These are phyloP conservation scores for Dendrothele bispora DNA, from an alignment of 768 basidiomycete species.

Conservation along the genomic window DNA sequence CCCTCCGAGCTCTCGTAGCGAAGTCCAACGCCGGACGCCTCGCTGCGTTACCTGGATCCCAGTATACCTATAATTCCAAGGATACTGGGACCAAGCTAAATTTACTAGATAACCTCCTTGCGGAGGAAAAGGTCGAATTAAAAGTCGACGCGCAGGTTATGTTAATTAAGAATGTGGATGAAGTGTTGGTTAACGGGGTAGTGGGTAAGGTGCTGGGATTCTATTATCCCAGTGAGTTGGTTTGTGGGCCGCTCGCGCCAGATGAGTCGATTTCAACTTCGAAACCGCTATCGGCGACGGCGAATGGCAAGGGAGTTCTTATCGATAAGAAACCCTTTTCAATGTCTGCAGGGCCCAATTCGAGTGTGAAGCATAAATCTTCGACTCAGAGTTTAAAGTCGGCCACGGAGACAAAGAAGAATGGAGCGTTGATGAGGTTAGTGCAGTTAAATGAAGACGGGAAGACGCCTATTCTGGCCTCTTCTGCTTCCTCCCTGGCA, in stretches of 20 bases:
- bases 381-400: neutral
- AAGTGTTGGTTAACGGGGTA: constrained; percentile 74
- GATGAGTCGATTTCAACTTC: neutral
- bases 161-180: constrained; percentile 79
- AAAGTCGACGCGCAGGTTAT: constrained; percentile 55
- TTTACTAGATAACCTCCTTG: constrained; percentile 62
- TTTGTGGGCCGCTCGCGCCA: neutral
- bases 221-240: constrained; percentile 16
- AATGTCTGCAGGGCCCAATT: neutral
- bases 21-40: constrained; percentile 59
- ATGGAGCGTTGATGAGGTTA: constrained; percentile 6
- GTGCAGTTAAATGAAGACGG: constrained; percentile 7
- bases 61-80: constrained; percentile 44
- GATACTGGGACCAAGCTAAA: constrained; percentile 53
- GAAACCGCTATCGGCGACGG: neutral
- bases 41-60: constrained; percentile 39
- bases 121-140: constrained; percentile 52
- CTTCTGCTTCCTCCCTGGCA: too few species aligned
- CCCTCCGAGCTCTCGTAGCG: constrained; percentile 70
- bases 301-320: neutral
- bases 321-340: neutral
- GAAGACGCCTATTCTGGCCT: neutral
- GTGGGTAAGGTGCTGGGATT: constrained; percentile 75
- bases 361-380: neutral
- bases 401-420: constrained; percentile 8